Evolutionary conservation across 2,329 filamentous ascomycete genomes (phyloP), one percentile per base, ranked within the genome.

Genomic region (Chrysosphaeria jannelii): DNA sequence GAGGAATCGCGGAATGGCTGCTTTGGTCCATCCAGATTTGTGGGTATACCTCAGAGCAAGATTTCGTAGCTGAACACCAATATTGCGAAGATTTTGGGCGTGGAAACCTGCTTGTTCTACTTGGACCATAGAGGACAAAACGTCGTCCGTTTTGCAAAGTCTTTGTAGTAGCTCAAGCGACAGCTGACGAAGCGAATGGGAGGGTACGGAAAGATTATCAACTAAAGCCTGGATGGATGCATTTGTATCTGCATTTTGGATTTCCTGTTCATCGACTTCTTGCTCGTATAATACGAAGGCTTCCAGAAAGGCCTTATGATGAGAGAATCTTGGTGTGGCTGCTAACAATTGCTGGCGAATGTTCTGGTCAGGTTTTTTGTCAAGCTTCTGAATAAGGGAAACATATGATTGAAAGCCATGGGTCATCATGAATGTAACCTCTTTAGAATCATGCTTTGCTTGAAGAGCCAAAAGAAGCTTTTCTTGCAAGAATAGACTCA

Each of bases 21-120:
- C 54, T 28, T 58, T 52, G 31, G 88, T 46, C 60, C 68, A 72
- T 3, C 57, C 46, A 19, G 50, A 47, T 7, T 67, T 38, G 13
- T 56, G 49, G 5, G 55, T 44, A 38, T 85, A 89, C 14, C 45
- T 45, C 25, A 53, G 46, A 9, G 67, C 52, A 20, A 91, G 53
- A 35, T 75, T 78, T 22, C 81, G 69, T 25, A 91, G 57, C 30
- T 81, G 65, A 58, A 91, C 88, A 3, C 74, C 68, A 16, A 90
- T 60, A 10, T 62, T 61, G 26, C 85, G 61, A 23, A 64, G 59
- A 23, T 69, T 75, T 27, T 79, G 61, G 4, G 90, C 50, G 22
- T 59, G 61, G n/a, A 89, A 45, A 0, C 74, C 65, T 5, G 67
- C 74, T 30, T 76, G 58, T 40, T 93, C 79, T 10, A 79, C 63